Conservation (phyloP, 345 rosid genomes). For the Citrus maxima region DNA sequence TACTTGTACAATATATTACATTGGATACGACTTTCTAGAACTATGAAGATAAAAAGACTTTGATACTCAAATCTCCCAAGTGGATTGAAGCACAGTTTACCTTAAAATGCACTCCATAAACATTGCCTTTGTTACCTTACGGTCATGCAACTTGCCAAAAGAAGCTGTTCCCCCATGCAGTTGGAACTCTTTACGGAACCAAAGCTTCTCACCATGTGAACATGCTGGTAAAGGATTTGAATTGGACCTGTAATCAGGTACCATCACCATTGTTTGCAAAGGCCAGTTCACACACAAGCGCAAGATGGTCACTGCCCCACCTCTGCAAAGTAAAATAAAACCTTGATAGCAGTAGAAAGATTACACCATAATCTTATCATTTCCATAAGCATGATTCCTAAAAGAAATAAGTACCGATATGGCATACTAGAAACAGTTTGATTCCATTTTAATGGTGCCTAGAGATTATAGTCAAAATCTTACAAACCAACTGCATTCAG, state of each 20-base stretch:
- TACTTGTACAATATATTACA: not conserved
- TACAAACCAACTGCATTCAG: not conserved
- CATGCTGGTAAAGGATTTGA: not conserved
- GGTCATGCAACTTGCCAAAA: not conserved
- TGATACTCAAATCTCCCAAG: not conserved
- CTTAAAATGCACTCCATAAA: not conserved
- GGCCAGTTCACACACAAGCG: slow-evolving; percentile 84
- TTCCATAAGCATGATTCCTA: not conserved
- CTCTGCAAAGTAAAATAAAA: slow-evolving; percentile 42
- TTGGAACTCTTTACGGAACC: not conserved
- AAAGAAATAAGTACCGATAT: not conserved
- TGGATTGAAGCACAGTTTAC: not conserved
- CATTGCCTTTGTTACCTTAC: not conserved
- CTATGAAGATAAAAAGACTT: not conserved
- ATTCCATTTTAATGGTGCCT: not conserved
- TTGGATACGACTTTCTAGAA: not conserved
- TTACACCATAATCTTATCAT: not conserved
- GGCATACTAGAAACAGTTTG: not conserved
- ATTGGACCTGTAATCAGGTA: not conserved
- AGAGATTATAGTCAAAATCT: not conserved
- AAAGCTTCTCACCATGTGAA: not conserved
- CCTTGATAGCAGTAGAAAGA: not conserved
- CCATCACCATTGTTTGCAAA: slow-evolving; percentile 33
- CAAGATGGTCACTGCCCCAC: slow-evolving; percentile 98
- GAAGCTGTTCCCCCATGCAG: not conserved